Evolutionary conservation across 2,329 filamentous ascomycete genomes (phyloP).

Genomic region (Pseudocercospora macadamiae): DNA sequence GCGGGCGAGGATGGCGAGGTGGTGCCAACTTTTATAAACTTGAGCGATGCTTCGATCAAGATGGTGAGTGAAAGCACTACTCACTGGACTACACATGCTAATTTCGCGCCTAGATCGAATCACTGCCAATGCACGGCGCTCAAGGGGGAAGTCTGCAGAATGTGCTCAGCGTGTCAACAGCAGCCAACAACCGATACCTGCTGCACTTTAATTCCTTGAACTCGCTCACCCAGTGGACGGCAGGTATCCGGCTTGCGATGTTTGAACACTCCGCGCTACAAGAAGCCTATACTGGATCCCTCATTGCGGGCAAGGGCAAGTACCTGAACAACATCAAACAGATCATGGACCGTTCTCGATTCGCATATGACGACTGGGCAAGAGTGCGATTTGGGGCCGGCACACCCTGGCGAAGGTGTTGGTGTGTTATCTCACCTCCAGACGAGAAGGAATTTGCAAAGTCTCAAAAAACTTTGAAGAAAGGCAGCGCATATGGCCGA

Average conservation of each 20-base stretch:
- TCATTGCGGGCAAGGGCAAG: constrained; percentile 94
- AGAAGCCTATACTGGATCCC: constrained; percentile 92
- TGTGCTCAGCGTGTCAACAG: constrained; percentile 92
- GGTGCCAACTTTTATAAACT: constrained; percentile 88
- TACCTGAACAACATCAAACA: constrained; percentile 83
- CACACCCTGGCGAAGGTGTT: constrained; percentile 93
- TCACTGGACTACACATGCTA: constrained; percentile 1
- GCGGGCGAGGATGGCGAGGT: constrained; percentile 85
- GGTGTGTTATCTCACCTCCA: constrained; percentile 91
- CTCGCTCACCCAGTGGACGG: constrained; percentile 93
- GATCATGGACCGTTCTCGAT: constrained; percentile 79
- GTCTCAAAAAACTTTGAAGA: constrained; percentile 78
- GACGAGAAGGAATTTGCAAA: constrained; percentile 91
- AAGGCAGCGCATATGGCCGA: constrained; percentile 82
- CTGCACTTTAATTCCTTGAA: constrained; percentile 95
- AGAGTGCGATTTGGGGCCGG: constrained; percentile 93
- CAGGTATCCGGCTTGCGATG: constrained; percentile 89
- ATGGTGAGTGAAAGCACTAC: constrained; percentile 65
- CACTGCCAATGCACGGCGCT: constrained; percentile 77
- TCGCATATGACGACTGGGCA: constrained; percentile 88
- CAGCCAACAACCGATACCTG: constrained; percentile 91
- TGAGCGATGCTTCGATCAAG: constrained; percentile 96
- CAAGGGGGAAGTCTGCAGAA: constrained; percentile 85
- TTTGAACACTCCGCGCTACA: constrained; percentile 91
- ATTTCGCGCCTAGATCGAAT: constrained; percentile 54